Evolutionary conservation across 495 filamentous ascomycete genomes (phyloP), one percentile per base, ranked within the genome.

Genomic region (Aspergillus indologenus): DNA sequence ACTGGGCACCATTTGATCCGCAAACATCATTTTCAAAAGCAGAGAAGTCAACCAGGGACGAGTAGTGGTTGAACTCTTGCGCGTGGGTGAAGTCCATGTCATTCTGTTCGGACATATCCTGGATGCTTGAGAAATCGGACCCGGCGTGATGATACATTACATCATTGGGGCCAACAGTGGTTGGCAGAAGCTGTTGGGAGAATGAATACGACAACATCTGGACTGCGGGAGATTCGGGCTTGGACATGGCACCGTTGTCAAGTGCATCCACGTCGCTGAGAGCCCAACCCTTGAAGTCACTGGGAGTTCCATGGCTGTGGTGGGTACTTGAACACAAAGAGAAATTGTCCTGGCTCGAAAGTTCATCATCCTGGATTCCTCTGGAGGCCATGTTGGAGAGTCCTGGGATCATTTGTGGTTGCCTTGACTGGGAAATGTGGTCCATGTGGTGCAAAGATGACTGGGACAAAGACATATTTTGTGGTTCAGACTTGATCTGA

Each of bases 131-230:
- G 66, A 73, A 74, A 53, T 78, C 76, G 54, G 75, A 71, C 47
- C 72, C 70, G 57, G 70, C 63, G 65, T 64, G 67, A 58, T 75
- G 67, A 57, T 75, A 79, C 73, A 78, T 75, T 61, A 77, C 71
- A 70, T 78, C 75, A 68, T 68, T 73, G 29, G 73, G 72, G 56
- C 74, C 73, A 48, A 73, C 72, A 53, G 72, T 72, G 56, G 71
- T 70, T 45, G 75, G 75, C 65, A 78, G 68, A 21, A 78, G 64
- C 56, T 77, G 76, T 43, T 78, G 74, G 54, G 76, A 75, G 60
- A 78, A 66, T 46, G 73, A 74, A 64, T 74, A 79, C 61, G 76
- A 75, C 61, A 79, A 66, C 75, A 79, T 76, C 56, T 78, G 74
- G 51, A 79, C 75, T 57, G 74, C 74, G 49, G 75, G 72, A 48